A percentile compares a stretch with the other conserved stretches of the same genome.
phyloP scores from a whole-genome alignment of 441 rosid genomes.

The Syzygium malaccense region DNA sequence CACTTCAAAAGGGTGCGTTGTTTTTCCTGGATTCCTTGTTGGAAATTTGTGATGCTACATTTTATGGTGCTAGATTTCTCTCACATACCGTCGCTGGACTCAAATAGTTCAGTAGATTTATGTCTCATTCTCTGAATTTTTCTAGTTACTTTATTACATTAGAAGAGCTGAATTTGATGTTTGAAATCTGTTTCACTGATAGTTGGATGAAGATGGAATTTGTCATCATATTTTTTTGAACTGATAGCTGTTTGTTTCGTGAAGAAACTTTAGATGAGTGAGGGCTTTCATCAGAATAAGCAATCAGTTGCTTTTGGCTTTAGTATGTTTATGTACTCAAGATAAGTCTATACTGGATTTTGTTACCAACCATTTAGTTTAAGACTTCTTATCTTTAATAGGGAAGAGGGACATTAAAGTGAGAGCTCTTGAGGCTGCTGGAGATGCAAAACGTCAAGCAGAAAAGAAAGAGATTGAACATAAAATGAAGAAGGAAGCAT shows the following conservation, averaged over 20 bases:
- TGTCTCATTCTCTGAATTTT: neutral
- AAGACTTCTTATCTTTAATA: constrained; percentile 11
- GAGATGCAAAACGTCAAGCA: constrained; percentile 71
- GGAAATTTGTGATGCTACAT: neutral
- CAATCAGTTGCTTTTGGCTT: too few species aligned
- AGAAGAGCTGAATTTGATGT: neutral
- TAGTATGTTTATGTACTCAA: too few species aligned
- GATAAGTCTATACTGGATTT: too few species aligned
- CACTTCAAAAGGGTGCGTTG: neutral
- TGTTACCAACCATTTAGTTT: too few species aligned
- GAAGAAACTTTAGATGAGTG: too few species aligned
- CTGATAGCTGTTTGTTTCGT: too few species aligned
- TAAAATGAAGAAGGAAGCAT: constrained; percentile 77
- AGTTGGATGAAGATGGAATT: too few species aligned
- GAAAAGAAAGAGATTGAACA: constrained; percentile 85
- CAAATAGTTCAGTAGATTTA: neutral
- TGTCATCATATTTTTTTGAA: too few species aligned
- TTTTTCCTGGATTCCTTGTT: neutral
- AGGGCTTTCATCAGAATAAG: too few species aligned
- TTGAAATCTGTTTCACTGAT: neutral
- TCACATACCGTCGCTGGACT: neutral
- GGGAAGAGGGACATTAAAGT: constrained; percentile 92
- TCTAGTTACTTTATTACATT: neutral
- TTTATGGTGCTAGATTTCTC: neutral
- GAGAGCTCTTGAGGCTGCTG: constrained; percentile 90